These are phyloP conservation scores for Aspergillus vadensis DNA, from an alignment of 2,329 filamentous ascomycete species.

Conservation along the genomic window DNA sequence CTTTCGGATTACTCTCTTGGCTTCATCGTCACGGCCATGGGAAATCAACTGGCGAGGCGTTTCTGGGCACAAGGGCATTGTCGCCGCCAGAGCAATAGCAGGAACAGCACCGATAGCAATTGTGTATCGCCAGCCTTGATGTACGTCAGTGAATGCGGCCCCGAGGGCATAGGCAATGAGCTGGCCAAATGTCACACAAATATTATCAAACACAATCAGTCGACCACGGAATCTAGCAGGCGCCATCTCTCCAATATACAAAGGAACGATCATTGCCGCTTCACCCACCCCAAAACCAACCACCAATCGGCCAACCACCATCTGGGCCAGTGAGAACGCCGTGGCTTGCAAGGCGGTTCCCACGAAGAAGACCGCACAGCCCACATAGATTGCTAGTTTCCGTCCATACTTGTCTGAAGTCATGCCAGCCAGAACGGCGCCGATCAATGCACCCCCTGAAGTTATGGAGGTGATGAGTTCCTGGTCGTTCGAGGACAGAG, in stretches of 20 bases:
- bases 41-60: conserved; percentile 51
- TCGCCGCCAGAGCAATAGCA: conserved; percentile 46
- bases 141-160: conserved; percentile 43
- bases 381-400: conserved; percentile 16
- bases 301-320: conserved; percentile 49
- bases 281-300: conserved; percentile 53
- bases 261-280: conserved; percentile 50
- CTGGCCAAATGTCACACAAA: conserved; percentile 5
- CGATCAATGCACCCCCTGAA: conserved; percentile 51
- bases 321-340: conserved; percentile 43
- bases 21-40: conserved; percentile 45
- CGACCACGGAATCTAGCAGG: conserved; percentile 1
- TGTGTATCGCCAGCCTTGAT: conserved; percentile 54
- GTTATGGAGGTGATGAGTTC: conserved; percentile 55
- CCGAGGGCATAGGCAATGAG: conserved; percentile 29
- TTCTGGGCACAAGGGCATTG: conserved; percentile 53
- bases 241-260: conserved; percentile 16
- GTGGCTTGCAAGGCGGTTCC: conserved; percentile 41
- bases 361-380: conserved; percentile 42
- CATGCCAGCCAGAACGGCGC: conserved; percentile 40
- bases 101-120: conserved; percentile 51
- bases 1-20: conserved; percentile 35
- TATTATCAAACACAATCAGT: conserved; percentile 4
- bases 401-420: conserved; percentile 2
- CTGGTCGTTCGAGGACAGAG: conserved; percentile 45